Evolutionary conservation across 352 stramenopile species (phyloP), one percentile per base, ranked within the genome.

Genomic region (Globisporangium recalcitrans): DNA sequence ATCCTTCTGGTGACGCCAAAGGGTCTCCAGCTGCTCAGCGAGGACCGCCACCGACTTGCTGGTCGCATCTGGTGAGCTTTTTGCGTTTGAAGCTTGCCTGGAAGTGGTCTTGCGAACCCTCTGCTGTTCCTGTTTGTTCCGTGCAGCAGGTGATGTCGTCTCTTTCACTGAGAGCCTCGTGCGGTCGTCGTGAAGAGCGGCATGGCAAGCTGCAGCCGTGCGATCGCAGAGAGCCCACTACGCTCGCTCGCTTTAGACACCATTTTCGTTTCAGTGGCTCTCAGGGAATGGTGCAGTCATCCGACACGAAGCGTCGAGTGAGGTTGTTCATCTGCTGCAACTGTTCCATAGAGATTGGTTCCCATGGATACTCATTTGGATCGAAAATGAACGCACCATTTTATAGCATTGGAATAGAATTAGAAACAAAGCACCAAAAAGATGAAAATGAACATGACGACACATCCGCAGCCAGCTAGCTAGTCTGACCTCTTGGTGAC

Each of bases 171-270:
- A 29, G 36, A 36, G 3, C 19, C 13, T 52, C 27, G 46, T 22
- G 22, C 11, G 16, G 29, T 22, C 57, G 9, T 36, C 34, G 4
- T 58, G n/a, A 52, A 57, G 63, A 21, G 49, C 44, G 3, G 40
- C 49, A 31, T 69, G 3, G 63, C 63, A 29, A 47, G 64, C 36
- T 77, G 68, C 27, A 83, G 57, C 3, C 75, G 69, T n/a, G 56
- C 47, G 13, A 70, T 49, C 47, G 71, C 47, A 38, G 72, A 62
- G 32, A 70, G 46, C 29, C n/a, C n/a, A 3, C 13, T 5, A 32
- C n/a, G 9, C 13, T 56, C 16, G 44, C 9, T 22, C 9, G 16
- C 51, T 54, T 29, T 59, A 4, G 7, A 19, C 19, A 6, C 24
- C 29, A 57, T 24, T 14, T 0, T n/a, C 4, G 32, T 38, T 0